A percentile compares a stretch with the other conserved stretches of the same genome.
phyloP scores from a whole-genome alignment of 1,284 basidiomycete species.

The Tylopilus orsonianus region DNA sequence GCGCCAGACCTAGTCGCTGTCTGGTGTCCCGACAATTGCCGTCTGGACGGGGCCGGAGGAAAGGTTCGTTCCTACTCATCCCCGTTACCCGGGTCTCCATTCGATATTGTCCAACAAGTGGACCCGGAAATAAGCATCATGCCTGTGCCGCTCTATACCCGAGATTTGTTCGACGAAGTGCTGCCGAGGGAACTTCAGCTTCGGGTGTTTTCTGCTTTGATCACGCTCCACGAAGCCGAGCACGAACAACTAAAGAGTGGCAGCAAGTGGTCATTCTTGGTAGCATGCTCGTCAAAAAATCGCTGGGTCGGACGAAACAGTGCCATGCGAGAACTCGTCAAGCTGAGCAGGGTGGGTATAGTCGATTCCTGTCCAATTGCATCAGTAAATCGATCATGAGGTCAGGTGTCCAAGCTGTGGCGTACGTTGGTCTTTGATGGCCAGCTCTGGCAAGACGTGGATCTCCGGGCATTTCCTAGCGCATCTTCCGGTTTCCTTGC shows the following conservation, averaged over 20 bases:
- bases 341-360: slow-evolving; percentile 69
- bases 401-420: slow-evolving; percentile 84
- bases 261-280: slow-evolving; percentile 55
- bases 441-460: slow-evolving; percentile 75
- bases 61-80: slow-evolving; percentile 65
- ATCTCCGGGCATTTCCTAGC: slow-evolving; percentile 60
- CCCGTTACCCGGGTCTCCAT: slow-evolving; percentile 55
- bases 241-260: slow-evolving; percentile 42
- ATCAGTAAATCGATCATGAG: slow-evolving; percentile 11
- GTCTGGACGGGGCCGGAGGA: slow-evolving; percentile 27
- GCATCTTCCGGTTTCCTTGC: slow-evolving; percentile 51
- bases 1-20: slow-evolving; percentile 11
- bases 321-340: slow-evolving; percentile 76
- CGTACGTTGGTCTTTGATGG: slow-evolving; percentile 80
- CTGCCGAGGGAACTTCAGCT: slow-evolving; percentile 78
- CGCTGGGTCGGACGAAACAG: slow-evolving; percentile 73
- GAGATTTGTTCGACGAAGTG: slow-evolving; percentile 61
- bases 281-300: slow-evolving; percentile 53
- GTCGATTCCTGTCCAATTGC: slow-evolving; percentile 22
- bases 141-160: slow-evolving; percentile 45
- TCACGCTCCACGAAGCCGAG: slow-evolving; percentile 56
- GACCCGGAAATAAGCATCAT: slow-evolving; percentile 47
- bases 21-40: slow-evolving; percentile 14
- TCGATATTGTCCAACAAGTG: slow-evolving; percentile 52
- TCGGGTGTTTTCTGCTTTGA: slow-evolving; percentile 55